phyloP scores from a whole-genome alignment of 2,329 filamentous ascomycete species.

The Cryphonectria carpinicola region DNA sequence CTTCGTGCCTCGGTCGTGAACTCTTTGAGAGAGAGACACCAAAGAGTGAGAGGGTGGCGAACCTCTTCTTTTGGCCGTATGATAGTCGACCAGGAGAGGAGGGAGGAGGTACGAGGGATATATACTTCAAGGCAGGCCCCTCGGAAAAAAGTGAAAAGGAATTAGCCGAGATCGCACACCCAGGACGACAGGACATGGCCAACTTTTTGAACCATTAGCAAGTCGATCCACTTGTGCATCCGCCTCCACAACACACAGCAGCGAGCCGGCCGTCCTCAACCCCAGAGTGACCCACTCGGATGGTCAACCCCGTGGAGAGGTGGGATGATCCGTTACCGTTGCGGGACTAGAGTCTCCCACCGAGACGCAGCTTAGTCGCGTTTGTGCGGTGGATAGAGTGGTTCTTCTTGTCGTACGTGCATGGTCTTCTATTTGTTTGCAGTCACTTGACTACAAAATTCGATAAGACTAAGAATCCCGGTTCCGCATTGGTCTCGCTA shows the following conservation, averaged over 20 bases:
- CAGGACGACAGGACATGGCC: neutral
- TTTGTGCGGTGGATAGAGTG: neutral
- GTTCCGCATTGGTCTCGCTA: neutral
- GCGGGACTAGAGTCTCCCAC: neutral
- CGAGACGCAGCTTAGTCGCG: neutral
- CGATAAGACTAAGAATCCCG: neutral
- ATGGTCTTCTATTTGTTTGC: neutral
- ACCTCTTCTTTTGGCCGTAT: neutral
- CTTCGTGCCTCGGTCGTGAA: neutral
- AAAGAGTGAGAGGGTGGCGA: neutral
- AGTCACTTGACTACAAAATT: neutral
- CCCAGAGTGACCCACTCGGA: slow-evolving; percentile 9
- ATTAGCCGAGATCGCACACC: neutral
- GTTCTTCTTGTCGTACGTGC: neutral
- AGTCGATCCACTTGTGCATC: slow-evolving; percentile 3
- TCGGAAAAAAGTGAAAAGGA: neutral
- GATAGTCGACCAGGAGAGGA: neutral
- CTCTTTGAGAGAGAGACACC: neutral
- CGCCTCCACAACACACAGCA: neutral
- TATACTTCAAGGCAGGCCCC: neutral
- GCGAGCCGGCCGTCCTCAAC: neutral
- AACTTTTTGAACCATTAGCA: slow-evolving; percentile 3
- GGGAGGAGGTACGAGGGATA: neutral
- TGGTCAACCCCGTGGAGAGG: slow-evolving; percentile 12
- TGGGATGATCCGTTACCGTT: neutral